Conservation (phyloP, 257 asterid species). For the Plantago major region DNA sequence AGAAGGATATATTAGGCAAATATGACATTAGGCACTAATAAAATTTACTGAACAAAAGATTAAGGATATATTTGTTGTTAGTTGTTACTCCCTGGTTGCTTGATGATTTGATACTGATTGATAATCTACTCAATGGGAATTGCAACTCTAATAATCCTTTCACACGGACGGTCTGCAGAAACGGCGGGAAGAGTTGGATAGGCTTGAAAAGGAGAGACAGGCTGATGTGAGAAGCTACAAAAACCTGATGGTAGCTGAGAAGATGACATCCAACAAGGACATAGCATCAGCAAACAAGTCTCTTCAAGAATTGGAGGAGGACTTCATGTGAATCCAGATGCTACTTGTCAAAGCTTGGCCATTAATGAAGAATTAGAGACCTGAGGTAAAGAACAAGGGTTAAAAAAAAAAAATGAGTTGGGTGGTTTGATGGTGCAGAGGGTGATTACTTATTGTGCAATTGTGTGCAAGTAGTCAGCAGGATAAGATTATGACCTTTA, state of each 20-base stretch:
- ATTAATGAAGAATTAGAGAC: constrained; percentile 7
- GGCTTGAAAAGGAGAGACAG: constrained; percentile 83
- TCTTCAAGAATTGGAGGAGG: constrained; percentile 93
- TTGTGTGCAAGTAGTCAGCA: no score
- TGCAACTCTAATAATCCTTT: constrained; percentile 3
- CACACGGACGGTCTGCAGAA: constrained; percentile 37
- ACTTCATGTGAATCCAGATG: constrained; percentile 65
- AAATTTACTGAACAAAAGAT: no score
- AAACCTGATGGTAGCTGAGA: constrained; percentile 92
- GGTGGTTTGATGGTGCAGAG: constrained; percentile 6
- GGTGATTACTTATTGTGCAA: constrained; percentile 16
- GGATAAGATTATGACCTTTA: constrained; percentile 14
- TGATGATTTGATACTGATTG: no score
- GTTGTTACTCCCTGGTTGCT: no score
- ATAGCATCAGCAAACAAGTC: constrained; percentile 77
- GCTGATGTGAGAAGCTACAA: constrained; percentile 93
- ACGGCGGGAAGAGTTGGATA: constrained; percentile 80
- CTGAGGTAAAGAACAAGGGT: constrained; percentile 2
- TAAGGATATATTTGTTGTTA: no score
- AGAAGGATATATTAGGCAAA: no score
- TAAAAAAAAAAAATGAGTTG: constrained; percentile 7
- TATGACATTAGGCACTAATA: no score
- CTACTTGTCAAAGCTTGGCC: constrained; percentile 13
- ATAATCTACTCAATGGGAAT: constrained; percentile 4
- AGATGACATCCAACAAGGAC: constrained; percentile 95